Conservation (phyloP, 805 yeast species). For the Groenewaldozyma tartarivorans region DNA sequence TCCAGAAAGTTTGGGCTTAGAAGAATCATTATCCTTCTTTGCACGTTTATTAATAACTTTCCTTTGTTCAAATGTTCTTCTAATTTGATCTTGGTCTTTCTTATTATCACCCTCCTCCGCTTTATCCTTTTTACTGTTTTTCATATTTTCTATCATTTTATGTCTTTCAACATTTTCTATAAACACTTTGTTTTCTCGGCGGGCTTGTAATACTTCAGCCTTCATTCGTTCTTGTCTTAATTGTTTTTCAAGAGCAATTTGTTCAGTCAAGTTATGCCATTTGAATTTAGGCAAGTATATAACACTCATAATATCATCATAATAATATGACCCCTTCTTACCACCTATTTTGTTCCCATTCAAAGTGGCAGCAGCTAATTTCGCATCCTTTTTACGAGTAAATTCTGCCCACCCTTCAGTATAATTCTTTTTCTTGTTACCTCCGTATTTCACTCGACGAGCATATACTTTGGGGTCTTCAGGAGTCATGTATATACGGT, state of each 20-base stretch:
- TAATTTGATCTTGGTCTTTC: slow-evolving; percentile 28
- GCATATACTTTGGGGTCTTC: slow-evolving; percentile 62
- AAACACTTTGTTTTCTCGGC: slow-evolving; percentile 74
- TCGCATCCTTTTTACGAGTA: slow-evolving; percentile 73
- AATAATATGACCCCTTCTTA: slow-evolving; percentile 78
- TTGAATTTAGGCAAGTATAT: slow-evolving; percentile 87
- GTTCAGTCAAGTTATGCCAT: slow-evolving; percentile 91
- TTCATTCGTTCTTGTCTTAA: slow-evolving; percentile 78
- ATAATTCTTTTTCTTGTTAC: slow-evolving; percentile 78
- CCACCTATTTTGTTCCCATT: slow-evolving; percentile 91
- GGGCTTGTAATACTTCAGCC: slow-evolving; percentile 83
- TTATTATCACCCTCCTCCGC: slow-evolving; percentile 23
- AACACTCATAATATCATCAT: slow-evolving; percentile 88
- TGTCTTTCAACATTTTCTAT: slow-evolving; percentile 77
- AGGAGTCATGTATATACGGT: slow-evolving; percentile 76
- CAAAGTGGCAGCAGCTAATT: slow-evolving; percentile 72
- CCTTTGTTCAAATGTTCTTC: slow-evolving; percentile 64
- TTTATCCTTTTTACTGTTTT: slow-evolving; percentile 43
- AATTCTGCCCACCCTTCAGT: slow-evolving; percentile 98
- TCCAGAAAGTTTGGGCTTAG: slow-evolving; percentile 6
- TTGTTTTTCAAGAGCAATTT: slow-evolving; percentile 84
- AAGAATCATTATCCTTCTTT: slow-evolving; percentile 37
- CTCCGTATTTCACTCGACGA: slow-evolving; percentile 73
- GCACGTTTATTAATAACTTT: slow-evolving; percentile 59
- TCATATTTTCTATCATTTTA: slow-evolving; percentile 66